Evolutionary conservation across 1,284 basidiomycete genomes (phyloP), one percentile per base, ranked within the genome.

Genomic region (Moesziomyces sp.): DNA sequence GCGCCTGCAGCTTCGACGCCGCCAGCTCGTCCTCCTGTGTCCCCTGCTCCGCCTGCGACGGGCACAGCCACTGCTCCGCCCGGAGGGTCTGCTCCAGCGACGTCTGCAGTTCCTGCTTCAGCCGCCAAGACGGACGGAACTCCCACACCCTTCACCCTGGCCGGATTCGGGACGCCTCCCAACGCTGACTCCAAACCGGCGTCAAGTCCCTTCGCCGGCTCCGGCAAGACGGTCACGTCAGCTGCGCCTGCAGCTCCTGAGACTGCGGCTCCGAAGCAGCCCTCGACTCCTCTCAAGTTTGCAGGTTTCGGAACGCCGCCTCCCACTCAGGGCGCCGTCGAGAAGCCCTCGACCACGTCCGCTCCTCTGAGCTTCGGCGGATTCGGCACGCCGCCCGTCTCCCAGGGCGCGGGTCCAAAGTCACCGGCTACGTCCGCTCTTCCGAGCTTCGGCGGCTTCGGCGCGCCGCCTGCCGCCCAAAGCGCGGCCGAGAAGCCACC

Each of bases 41-140:
- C 26, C 57, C 53, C 58, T 45, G 35, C 46, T 43, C 58, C 58
- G 43, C 62, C 45, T 11, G 64, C 49, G 16, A 47, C 51, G 24
- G 28, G 42, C n/a, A 26, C 64, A 1, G 34, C 34, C 19, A 42
- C 52, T 8, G 46, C 38, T 9, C n/a, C 58, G 10, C 38, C 51
- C 2, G 38, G 13, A 16, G 16, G 4, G 6, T 18, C 38, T 18
- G 18, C 38, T 5, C 18, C 38, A 18, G 16, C 35, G 2, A 4
- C 35, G 5, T 14, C 13, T 35, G 3, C 35, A 13, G 2, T 6
- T 5, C 35, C 35, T 16, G 40, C 47, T 42, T 18, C 50, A 8
- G 46, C 51, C 19, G 28, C 24, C 7, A 63, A 64, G 34, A 7
- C 51, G 24, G 46, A 50, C 13, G 46, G 56, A 5, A 46, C 69